phyloP scores from a whole-genome alignment of 305 asterid genomes.

The Fraxinus albicans region DNA sequence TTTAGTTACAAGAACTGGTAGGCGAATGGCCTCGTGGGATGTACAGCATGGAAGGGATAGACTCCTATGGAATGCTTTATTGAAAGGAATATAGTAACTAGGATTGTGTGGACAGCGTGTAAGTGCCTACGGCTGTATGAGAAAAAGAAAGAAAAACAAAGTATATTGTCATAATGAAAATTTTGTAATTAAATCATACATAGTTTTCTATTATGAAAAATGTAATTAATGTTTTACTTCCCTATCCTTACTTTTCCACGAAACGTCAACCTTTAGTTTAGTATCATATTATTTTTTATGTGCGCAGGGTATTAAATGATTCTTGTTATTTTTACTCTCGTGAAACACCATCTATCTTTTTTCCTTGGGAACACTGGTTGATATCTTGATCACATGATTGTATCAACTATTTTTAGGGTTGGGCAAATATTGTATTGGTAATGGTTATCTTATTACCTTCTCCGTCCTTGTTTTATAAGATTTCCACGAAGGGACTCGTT shows the following conservation, averaged over 20 bases:
- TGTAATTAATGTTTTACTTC: background rate
- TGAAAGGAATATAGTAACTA: background rate
- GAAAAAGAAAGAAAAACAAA: background rate
- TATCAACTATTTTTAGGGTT: background rate
- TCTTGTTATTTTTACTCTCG: background rate
- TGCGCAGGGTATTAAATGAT: background rate
- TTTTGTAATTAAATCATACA: background rate
- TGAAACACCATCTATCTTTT: background rate
- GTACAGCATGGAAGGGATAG: background rate
- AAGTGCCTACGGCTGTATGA: background rate
- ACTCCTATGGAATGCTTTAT: background rate
- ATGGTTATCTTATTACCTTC: background rate
- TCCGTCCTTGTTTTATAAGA: background rate
- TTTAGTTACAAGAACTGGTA: background rate
- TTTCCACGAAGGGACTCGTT: background rate
- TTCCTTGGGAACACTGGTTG: background rate
- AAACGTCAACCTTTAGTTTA: background rate
- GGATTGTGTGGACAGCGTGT: background rate
- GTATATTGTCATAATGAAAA: background rate
- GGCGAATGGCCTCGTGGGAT: background rate
- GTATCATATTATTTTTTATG: background rate
- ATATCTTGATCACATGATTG: background rate
- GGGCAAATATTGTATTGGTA: background rate
- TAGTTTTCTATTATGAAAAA: background rate
- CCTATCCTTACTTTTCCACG: background rate